Base-by-base conservation (phyloP, 345 rosid species). In the Heritiera fomes region DNA sequence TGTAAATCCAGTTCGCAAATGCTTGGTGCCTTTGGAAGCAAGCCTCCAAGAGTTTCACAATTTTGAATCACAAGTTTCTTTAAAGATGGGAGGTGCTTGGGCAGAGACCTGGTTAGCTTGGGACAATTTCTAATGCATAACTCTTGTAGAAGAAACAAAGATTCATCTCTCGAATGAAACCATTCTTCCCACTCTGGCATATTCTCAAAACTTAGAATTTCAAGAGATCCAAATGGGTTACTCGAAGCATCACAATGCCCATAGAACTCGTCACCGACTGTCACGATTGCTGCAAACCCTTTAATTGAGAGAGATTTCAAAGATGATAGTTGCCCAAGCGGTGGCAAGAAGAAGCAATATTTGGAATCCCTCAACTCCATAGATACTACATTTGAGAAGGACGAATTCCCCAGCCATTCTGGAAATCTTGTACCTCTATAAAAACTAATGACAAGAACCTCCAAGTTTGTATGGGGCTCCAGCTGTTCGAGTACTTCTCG, bases 401-500 rank as follows among this genome's bases (percentile, higher is more conserved):
- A 56, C n/a, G 61, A 56, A n/a, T 2, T 30, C 11, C 61, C 61
- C 15, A 71, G 47, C 75, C 75, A 52, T 71, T 71, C 47, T 1
- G 62, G 61, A 52, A 71, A 71, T 52, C 17, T 52, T 3, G 30
- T 71, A 3, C 61, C 61, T 52, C 47, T 17, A 9, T 71, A 71
- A 71, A 4, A 17, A 0, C 15, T 6, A 17, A 71, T 71, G 1
- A 17, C 43, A 52, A 71, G 75, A 71, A 3, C 46, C 75, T 71
- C 62, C 58, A 70, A 28, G n/a, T 70, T 49, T 47, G 74, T 70
- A 30, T 70, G 59, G 50, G 59, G 74, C 74, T 32, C 30, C 8
- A 71, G 75, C 52, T 52, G 75, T 52, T 71, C 15, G 17, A 71
- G 75, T 8, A 71, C 30, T 71, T 71, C 60, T 50, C 10, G 50